Evolutionary conservation across 495 filamentous ascomycete species (phyloP), one percentile per base, ranked within the genome.

Genomic region (Lasiosphaeria hispida): DNA sequence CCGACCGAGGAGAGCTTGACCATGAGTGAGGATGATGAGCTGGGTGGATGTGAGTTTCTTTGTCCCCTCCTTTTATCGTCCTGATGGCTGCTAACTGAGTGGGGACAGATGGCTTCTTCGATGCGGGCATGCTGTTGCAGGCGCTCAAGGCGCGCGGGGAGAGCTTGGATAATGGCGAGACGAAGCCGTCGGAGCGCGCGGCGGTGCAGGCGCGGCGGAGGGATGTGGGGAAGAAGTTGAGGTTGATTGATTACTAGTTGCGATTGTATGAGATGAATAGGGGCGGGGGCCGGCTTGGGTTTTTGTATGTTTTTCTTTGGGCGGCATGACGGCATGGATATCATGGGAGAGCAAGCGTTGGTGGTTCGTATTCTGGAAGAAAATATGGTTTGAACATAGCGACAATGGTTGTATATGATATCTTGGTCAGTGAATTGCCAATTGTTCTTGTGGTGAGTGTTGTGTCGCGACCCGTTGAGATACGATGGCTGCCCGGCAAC

Each of bases 41-140:
- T 96, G 70, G 92, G 92, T 48, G 92, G 92, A 63, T 96, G 91
- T 96, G 83, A 87, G 91, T 85, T 50, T 60, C 59, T 15, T 34
- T 39, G 6, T 42, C 37, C 37, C 41, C 18, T 47, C 17, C 14
- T 42, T 19, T 19, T 30, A 14, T 37, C 51, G 18, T 44, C 15
- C 41, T 30, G 39, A 5, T 44, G 19, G 33, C 38, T 41, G 18
- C 75, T 62, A 77, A 48, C 15, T 0, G 49, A 19, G 53, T 48
- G 1, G 40, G 44, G 33, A 36, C 63, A 96, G 92, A 96, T 78
- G 92, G 92, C 38, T 96, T 96, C 80, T 96, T 96, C 74, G 92
- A 96, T 74, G 90, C 92, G 2, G 92, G 92, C 35, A 93, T 96
- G 90, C 81, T 96, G 7, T 79, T 93, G 7, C 89, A 93, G 70